Base-by-base conservation (phyloP, 2,329 filamentous ascomycete genomes). In the Mollisiaceae sp. region DNA sequence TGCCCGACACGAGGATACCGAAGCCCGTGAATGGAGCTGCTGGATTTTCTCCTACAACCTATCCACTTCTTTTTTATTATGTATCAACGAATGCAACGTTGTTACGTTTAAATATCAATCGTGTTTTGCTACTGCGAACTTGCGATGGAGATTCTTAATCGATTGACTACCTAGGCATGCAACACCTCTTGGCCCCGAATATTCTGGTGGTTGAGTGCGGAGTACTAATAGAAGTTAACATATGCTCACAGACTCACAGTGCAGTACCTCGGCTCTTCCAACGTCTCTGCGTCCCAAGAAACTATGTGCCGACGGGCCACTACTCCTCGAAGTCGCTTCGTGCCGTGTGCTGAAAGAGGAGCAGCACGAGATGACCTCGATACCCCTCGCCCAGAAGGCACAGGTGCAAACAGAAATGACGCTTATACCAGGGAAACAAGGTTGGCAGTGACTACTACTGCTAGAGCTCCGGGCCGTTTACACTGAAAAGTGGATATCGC, bases 291-390 rank as follows among this genome's bases (percentile, higher is more conserved):
- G 6, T 15, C n/a, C 41, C 27, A 24, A 24, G 24, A 54, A 18
- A 6, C 50, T 41, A 57, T 38, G 1, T 57, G 55, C 55, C 55
- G 55, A 35, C 39, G 39, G 55, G 35, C 35, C 55, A 54, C 4
- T 35, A 18, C 11, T 47, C 8, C 43, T 52, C 12, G 11, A 32
- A 20, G 4, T 57, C 55, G 55, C 55, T 38, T 57, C 35, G 8
- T 38, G 55, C 55, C 35, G 55, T 57, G 24, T 9, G 8, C 55
- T 57, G 32, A 57, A 36, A 57, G 24, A 35, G 32, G 52, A 8
- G 52, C 45, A 24, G 45, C 22, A 24, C 3, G 20, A 12, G 45
- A 24, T 24, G 45, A 50, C 24, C 45, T 50, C 41, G 15, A 32
- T 18, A 15, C 41, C n/a, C n/a, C n/a, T n/a, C n/a, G n/a, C n/a